Percentiles rank a stretch among this genome's conserved stretches.
Evolutionary conservation across 139 green algal genomes (phyloP).

Genomic region (Tetradesmus lagerheimii): DNA sequence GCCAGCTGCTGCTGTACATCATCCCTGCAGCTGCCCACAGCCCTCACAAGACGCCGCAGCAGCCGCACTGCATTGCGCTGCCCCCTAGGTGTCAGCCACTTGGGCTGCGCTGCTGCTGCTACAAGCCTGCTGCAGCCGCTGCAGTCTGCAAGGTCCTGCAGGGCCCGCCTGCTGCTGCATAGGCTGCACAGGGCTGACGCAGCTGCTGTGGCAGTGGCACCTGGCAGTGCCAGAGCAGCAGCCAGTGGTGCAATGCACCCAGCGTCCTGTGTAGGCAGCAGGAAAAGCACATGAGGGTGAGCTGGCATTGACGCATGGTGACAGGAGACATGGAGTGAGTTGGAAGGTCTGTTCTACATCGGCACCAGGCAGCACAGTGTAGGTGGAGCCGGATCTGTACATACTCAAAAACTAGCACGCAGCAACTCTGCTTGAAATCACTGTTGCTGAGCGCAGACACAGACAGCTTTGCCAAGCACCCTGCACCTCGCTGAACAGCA

Average conservation of each 20-base stretch:
- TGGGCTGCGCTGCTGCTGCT: background rate
- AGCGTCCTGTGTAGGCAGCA: constrained; percentile 17
- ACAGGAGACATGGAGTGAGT: too few relatives aligned
- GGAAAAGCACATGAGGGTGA: background rate
- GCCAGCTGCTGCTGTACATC: constrained; percentile 17
- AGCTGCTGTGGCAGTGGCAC: background rate
- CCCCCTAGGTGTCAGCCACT: constrained; percentile 11
- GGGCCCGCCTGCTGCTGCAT: background rate
- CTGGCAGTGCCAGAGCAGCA: constrained; percentile 2
- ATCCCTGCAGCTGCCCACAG: background rate
- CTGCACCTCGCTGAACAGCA: too few relatives aligned
- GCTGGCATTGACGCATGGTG: too few relatives aligned
- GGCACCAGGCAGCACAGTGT: too few relatives aligned
- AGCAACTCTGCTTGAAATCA: background rate
- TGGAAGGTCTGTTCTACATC: background rate
- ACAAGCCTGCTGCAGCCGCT: constrained; percentile 15
- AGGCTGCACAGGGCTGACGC: constrained; percentile 29
- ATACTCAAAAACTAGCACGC: background rate
- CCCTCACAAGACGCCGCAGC: constrained; percentile 31
- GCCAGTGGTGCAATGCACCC: constrained; percentile 26
- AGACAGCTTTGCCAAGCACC: background rate
- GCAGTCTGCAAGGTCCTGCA: constrained; percentile 7
- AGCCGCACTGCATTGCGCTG: constrained; percentile 17
- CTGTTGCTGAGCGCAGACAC: background rate
- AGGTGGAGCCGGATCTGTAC: too few relatives aligned